Conservation (phyloP, 2,329 filamentous ascomycete species). For the Colletotrichum echinochloae region DNA sequence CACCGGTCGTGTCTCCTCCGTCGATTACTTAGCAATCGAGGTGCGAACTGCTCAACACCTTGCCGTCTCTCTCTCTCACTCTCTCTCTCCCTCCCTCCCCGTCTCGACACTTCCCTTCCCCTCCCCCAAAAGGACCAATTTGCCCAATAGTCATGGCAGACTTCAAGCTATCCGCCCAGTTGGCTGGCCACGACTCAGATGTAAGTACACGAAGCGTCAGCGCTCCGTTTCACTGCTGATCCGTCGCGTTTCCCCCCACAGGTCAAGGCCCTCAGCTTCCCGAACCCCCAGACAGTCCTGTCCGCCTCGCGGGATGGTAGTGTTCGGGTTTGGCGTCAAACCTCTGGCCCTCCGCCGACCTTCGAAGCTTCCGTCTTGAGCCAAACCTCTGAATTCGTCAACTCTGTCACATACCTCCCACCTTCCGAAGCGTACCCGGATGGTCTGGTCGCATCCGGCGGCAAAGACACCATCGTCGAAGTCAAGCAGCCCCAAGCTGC, state of each 20-base stretch:
- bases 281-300: constrained; percentile 76
- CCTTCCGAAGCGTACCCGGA: constrained; percentile 77
- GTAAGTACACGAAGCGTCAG: constrained; percentile 63
- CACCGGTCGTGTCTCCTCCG: background rate
- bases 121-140: no score
- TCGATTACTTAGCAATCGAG: constrained; percentile 8
- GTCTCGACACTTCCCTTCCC: background rate
- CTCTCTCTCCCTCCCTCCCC: background rate
- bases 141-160: constrained; percentile 69
- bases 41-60: constrained; percentile 17
- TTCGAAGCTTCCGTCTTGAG: constrained; percentile 85
- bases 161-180: constrained; percentile 92
- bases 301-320: constrained; percentile 94
- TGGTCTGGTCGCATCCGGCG: constrained; percentile 87
- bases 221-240: constrained; percentile 22
- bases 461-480: constrained; percentile 93
- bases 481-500: constrained; percentile 78
- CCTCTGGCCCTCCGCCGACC: constrained; percentile 71
- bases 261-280: constrained; percentile 90
- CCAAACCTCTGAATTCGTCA: constrained; percentile 88
- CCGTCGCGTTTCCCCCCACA: constrained; percentile 52
- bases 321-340: constrained; percentile 85
- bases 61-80: no score
- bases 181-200: constrained; percentile 92
- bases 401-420: constrained; percentile 81